These are phyloP conservation scores for Ophiostoma pallidulum DNA, from an alignment of 2,329 filamentous ascomycete genomes.

Conservation along the genomic window DNA sequence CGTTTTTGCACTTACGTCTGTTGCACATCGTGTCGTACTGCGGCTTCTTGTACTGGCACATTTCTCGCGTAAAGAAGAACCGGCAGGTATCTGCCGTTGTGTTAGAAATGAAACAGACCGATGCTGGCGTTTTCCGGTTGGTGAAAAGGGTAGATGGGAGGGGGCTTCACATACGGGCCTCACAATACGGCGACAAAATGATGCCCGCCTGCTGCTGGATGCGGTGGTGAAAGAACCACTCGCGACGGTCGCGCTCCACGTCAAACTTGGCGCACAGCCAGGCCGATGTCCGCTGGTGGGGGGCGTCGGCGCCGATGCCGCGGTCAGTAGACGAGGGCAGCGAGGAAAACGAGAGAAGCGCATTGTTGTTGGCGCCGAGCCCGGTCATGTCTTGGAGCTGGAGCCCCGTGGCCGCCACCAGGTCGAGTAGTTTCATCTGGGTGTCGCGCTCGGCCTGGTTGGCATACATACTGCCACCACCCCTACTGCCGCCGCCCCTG, in stretches of 20 bases:
- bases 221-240: slow-evolving; percentile 2
- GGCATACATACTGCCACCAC: neutral
- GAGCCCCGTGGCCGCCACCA: neutral
- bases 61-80: slow-evolving; percentile 9
- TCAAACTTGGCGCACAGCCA: slow-evolving; percentile 5
- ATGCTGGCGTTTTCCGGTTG: too few relatives aligned
- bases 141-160: neutral
- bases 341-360: neutral
- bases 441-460: slow-evolving; percentile 10
- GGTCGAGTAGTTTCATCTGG: slow-evolving; percentile 6
- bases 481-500: neutral
- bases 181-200: neutral
- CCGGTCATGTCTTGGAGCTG: slow-evolving; percentile 1
- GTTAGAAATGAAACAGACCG: too few relatives aligned
- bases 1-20: slow-evolving; percentile 5
- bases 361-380: neutral
- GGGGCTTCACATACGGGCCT: neutral
- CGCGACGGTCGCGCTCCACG: slow-evolving; percentile 2
- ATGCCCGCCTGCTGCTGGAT: neutral
- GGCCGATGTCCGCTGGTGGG: neutral
- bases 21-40: slow-evolving; percentile 6
- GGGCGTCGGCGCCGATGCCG: neutral
- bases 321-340: neutral
- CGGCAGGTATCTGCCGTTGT: slow-evolving; percentile 13
- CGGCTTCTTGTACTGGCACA: slow-evolving; percentile 9